These are phyloP conservation scores for Pichia sp. DNA, from an alignment of 1,139 yeast genomes.

Conservation along the genomic window DNA sequence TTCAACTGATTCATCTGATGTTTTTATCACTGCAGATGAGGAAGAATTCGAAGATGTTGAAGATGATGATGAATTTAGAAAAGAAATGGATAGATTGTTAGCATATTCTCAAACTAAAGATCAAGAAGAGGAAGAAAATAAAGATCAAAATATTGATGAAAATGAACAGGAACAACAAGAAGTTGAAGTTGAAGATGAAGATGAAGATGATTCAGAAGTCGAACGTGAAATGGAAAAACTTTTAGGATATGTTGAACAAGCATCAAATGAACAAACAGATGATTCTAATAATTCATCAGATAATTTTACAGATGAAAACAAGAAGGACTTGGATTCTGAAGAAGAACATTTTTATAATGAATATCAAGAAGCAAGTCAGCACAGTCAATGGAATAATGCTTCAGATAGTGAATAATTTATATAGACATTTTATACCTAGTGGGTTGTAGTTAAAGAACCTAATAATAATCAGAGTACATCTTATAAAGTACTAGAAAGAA, in stretches of 20 bases:
- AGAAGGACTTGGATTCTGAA: conserved; percentile 9
- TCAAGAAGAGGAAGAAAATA: conserved; percentile 1
- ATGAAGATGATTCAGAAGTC: conserved; percentile 14
- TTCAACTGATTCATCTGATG: neutral
- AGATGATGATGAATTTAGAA: conserved; percentile 9
- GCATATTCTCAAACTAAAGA: conserved; percentile 4
- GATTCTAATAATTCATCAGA: neutral
- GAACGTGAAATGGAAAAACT: conserved; percentile 12
- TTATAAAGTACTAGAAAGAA: no score
- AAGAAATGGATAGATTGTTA: conserved; percentile 10
- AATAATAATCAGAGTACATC: no score
- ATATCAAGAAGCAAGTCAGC: neutral
- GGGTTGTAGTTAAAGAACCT: no score
- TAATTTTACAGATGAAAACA: neutral
- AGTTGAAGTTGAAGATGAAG: conserved; percentile 5
- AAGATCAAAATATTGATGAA: neutral
- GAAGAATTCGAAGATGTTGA: conserved; percentile 5
- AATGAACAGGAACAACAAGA: neutral
- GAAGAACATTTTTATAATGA: conserved; percentile 5
- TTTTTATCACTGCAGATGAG: neutral
- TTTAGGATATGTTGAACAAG: conserved; percentile 8
- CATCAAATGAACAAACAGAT: neutral
- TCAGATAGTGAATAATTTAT: conserved; percentile 9
- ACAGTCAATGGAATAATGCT: neutral
- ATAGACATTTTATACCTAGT: neutral